Percentiles rank a stretch among this genome's conserved stretches.
Evolutionary conservation across 768 basidiomycete species (phyloP).

Genomic region (Atractiella rhizophila): DNA sequence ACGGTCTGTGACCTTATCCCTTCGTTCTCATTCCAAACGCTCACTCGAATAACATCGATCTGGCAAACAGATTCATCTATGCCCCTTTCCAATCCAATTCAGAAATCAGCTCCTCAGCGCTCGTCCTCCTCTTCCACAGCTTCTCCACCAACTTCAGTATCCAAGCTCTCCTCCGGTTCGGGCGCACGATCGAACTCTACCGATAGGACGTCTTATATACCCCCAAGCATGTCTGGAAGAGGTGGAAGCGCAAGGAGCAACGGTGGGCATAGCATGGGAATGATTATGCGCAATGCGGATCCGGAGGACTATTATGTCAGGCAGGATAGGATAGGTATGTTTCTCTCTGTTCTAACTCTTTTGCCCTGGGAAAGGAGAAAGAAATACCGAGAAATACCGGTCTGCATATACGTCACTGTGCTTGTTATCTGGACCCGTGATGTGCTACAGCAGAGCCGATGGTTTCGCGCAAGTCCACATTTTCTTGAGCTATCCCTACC

Average conservation of each 20-base stretch:
- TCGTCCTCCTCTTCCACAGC: neutral
- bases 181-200: no score
- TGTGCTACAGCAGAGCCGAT: conserved; percentile 1
- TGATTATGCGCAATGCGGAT: conserved; percentile 27
- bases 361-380: neutral
- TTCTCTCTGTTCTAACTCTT: no score
- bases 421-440: conserved; percentile 7
- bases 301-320: conserved; percentile 92
- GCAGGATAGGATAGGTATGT: conserved; percentile 81
- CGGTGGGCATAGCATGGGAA: no score
- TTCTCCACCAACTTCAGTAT: neutral
- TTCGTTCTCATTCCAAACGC: no score
- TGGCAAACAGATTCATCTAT: no score
- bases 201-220: neutral
- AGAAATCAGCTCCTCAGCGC: no score
- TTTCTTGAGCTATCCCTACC: neutral
- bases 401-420: neutral
- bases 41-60: no score
- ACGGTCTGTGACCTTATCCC: no score
- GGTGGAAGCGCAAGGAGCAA: no score
- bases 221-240: no score
- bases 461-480: neutral
- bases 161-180: no score
- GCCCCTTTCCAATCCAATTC: no score
- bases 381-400: neutral